These are phyloP conservation scores for Penicillium sp. DNA, from an alignment of 2,329 filamentous ascomycete genomes.

Conservation along the genomic window DNA sequence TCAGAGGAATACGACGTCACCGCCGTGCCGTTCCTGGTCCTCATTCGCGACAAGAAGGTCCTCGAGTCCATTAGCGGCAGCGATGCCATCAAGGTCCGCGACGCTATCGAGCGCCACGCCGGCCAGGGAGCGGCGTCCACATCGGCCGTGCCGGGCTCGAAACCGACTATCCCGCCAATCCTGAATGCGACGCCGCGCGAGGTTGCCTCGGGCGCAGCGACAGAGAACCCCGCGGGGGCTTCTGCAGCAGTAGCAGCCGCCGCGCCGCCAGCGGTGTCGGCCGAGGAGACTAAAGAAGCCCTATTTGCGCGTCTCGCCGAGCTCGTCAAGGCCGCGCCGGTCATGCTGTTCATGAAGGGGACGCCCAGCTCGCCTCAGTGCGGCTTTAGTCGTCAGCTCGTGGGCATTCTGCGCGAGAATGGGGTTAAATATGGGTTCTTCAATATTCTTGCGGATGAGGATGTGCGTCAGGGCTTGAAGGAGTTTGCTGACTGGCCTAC, in stretches of 20 bases:
- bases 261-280: conserved; percentile 22
- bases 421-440: conserved; percentile 97
- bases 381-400: conserved; percentile 87
- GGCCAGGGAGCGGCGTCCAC: conserved; percentile 37
- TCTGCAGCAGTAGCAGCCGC: conserved; percentile 23
- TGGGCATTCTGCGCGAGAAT: conserved; percentile 79
- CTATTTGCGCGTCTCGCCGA: conserved; percentile 75
- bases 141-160: conserved; percentile 19
- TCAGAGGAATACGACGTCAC: conserved; percentile 92
- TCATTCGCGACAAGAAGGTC: conserved; percentile 69
- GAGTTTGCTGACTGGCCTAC: conserved; percentile 99
- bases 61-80: conserved; percentile 86
- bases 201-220: conserved; percentile 16
- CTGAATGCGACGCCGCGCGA: conserved; percentile 37
- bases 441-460: conserved; percentile 96
- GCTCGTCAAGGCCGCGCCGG: conserved; percentile 88
- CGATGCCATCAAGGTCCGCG: conserved; percentile 79
- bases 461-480: conserved; percentile 93
- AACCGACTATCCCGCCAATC: conserved; percentile 35
- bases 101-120: conserved; percentile 79
- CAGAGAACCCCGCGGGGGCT: conserved; percentile 24
- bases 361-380: conserved; percentile 83
- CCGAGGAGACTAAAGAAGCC: conserved; percentile 72
- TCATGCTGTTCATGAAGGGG: conserved; percentile 99
- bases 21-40: conserved; percentile 86